phyloP scores from a whole-genome alignment of 495 filamentous ascomycete genomes.

The Penicillium odoratum region DNA sequence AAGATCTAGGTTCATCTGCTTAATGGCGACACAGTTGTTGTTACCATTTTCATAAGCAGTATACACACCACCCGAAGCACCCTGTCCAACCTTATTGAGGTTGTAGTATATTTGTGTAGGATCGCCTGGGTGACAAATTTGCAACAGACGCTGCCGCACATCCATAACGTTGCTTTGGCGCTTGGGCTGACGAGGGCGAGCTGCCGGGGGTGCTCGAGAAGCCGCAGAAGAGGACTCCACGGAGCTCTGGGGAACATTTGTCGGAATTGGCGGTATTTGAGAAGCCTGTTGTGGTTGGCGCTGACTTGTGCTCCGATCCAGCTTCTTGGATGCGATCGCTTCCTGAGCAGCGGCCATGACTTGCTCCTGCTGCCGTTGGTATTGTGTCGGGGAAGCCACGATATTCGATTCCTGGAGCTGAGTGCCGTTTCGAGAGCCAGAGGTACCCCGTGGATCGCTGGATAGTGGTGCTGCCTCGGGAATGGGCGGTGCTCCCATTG shows the following conservation, averaged over 20 bases:
- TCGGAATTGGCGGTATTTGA: constrained; percentile 21
- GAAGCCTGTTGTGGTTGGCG: constrained; percentile 47
- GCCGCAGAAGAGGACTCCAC: constrained; percentile 44
- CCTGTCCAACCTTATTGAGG: constrained; percentile 94
- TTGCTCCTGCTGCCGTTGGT: constrained; percentile 85
- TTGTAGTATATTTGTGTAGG: constrained; percentile 83
- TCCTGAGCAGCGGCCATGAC: constrained; percentile 74
- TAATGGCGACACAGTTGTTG: constrained; percentile 92
- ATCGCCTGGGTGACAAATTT: constrained; percentile 87
- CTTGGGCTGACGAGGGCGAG: constrained; percentile 73
- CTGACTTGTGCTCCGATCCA: constrained; percentile 69
- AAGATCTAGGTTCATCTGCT: constrained; percentile 98
- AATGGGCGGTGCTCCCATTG: constrained; percentile 36
- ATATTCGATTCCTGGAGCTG: constrained; percentile 22
- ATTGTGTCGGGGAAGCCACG: constrained; percentile 49
- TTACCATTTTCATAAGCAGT: constrained; percentile 83
- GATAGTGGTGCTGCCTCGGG: constrained; percentile 58
- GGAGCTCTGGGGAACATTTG: constrained; percentile 27
- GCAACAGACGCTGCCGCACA: constrained; percentile 76
- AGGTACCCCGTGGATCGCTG: constrained; percentile 42
- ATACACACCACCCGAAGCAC: constrained; percentile 93
- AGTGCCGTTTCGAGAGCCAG: constrained; percentile 44
- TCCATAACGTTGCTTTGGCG: constrained; percentile 77
- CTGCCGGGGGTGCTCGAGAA: constrained; percentile 55
- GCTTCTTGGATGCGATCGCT: constrained; percentile 54